Conservation (phyloP, 495 filamentous ascomycete species). For the Hypoxylon cercidicola region DNA sequence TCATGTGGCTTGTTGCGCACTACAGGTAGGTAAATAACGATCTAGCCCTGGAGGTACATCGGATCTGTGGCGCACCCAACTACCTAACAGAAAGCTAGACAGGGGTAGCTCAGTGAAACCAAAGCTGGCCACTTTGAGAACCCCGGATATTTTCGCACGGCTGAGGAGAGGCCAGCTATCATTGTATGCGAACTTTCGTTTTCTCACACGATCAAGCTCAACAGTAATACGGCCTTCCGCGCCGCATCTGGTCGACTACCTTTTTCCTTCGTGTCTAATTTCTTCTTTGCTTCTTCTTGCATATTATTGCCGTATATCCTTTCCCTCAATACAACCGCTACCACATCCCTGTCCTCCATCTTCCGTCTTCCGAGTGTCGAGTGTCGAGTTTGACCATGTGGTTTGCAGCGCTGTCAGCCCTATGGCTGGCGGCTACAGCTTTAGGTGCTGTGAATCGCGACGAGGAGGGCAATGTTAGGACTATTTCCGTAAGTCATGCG, state of each 20-base stretch:
- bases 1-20: too few species aligned
- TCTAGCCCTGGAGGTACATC: too few species aligned
- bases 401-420: slow-evolving; percentile 60
- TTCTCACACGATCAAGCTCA: slow-evolving; percentile 35
- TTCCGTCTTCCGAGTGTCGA: slow-evolving; percentile 12
- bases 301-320: slow-evolving; percentile 21
- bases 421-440: slow-evolving; percentile 65
- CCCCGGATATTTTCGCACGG: slow-evolving; percentile 44
- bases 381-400: slow-evolving; percentile 52
- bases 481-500: slow-evolving; percentile 61
- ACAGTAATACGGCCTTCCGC: slow-evolving; percentile 24
- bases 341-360: not conserved
- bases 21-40: too few species aligned
- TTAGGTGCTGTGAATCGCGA: slow-evolving; percentile 54
- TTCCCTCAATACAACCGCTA: not conserved
- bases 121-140: slow-evolving; percentile 38
- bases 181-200: slow-evolving; percentile 15
- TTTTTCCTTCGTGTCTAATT: slow-evolving; percentile 29
- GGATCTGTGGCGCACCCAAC: too few species aligned
- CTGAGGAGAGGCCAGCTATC: slow-evolving; percentile 51
- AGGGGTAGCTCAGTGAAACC: slow-evolving; percentile 43
- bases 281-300: slow-evolving; percentile 28
- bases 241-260: slow-evolving; percentile 26
- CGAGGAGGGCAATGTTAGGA: slow-evolving; percentile 62
- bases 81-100: slow-evolving; percentile 21